These are phyloP conservation scores for Agaricus sinodeliciosus DNA, from an alignment of 768 basidiomycete genomes.

Conservation along the genomic window DNA sequence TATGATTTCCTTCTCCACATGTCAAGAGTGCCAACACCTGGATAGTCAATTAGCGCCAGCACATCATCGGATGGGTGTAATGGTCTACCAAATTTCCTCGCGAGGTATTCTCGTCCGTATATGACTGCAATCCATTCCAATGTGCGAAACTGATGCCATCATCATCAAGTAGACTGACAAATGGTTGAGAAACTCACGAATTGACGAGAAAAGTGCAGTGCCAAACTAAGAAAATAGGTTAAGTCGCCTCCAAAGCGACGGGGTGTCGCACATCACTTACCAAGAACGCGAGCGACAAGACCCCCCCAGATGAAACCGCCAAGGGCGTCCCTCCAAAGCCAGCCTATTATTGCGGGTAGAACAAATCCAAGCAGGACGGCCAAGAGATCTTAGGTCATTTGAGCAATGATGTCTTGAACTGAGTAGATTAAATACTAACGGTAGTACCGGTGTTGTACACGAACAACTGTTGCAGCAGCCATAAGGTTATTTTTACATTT, in stretches of 20 bases:
- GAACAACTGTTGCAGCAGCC: conserved; percentile 42
- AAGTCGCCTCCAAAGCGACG: neutral
- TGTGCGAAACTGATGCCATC: conserved; percentile 54
- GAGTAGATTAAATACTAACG: conserved; percentile 23
- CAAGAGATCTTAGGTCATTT: conserved; percentile 38
- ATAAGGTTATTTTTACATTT: neutral
- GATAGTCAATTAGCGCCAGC: neutral
- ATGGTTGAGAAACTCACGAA: conserved; percentile 36
- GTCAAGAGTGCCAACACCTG: conserved; percentile 65
- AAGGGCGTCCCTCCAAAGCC: conserved; percentile 52
- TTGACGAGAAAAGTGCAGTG: conserved; percentile 69
- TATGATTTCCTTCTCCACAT: conserved; percentile 75
- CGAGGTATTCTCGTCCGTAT: conserved; percentile 76
- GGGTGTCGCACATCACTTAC: conserved; percentile 28
- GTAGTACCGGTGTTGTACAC: conserved; percentile 66
- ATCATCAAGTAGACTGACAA: neutral
- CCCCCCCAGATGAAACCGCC: conserved; percentile 72
- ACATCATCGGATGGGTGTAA: neutral
- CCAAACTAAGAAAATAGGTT: conserved; percentile 42
- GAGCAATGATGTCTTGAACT: neutral
- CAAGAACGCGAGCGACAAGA: conserved; percentile 52
- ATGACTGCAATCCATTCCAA: conserved; percentile 76
- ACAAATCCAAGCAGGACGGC: conserved; percentile 56
- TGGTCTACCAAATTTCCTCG: conserved; percentile 58
- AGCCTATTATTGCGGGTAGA: conserved; percentile 50